A percentile compares a stretch with the other conserved stretches of the same genome.
These are phyloP conservation scores for Leavenworthia alabamica DNA, from an alignment of 345 rosid species.

Conservation along the genomic window DNA sequence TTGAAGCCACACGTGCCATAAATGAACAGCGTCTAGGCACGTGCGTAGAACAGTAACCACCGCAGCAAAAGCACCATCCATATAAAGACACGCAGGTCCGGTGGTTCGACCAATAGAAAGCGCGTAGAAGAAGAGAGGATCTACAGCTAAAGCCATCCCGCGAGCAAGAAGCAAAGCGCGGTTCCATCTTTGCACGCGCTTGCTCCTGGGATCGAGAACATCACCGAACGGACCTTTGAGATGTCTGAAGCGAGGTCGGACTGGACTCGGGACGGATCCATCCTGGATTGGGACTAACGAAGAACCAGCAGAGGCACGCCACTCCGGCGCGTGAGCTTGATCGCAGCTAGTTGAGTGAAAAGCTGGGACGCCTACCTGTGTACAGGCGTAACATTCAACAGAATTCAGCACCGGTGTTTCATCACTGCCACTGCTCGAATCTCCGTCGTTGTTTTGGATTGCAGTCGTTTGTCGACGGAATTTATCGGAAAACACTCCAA, in stretches of 20 bases:
- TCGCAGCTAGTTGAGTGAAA: conserved; percentile 97
- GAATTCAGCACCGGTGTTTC: conserved; percentile 38
- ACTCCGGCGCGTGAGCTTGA: conserved; percentile 72
- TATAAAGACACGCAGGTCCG: conserved; percentile 61
- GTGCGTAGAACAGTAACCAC: conserved; percentile 66
- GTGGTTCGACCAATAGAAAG: conserved; percentile 44
- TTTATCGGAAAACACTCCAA: conserved; percentile 26
- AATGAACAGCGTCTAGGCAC: conserved; percentile 55
- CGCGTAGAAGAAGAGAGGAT: conserved; percentile 85
- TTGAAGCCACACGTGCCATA: conserved; percentile 73
- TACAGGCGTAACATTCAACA: conserved; percentile 88
- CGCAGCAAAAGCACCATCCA: conserved; percentile 69
- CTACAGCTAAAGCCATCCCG: conserved; percentile 69
- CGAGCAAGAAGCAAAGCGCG: conserved; percentile 65
- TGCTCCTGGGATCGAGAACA: conserved; percentile 66
- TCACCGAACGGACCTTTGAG: conserved; percentile 37
- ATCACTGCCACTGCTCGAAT: conserved; percentile 16
- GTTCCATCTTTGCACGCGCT: conserved; percentile 67
- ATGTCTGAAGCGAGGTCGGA: neutral
- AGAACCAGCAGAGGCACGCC: conserved; percentile 95
- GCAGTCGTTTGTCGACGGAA: conserved; percentile 14
- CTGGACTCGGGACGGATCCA: conserved; percentile 14
- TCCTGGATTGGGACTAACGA: conserved; percentile 74
- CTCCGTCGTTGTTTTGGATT: conserved; percentile 11
- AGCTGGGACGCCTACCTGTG: conserved; percentile 83